A percentile compares a stretch with the other conserved stretches of the same genome.
These are phyloP conservation scores for Microstegium vimineum DNA, from an alignment of 176 grass and related monocot genomes.

Conservation along the genomic window DNA sequence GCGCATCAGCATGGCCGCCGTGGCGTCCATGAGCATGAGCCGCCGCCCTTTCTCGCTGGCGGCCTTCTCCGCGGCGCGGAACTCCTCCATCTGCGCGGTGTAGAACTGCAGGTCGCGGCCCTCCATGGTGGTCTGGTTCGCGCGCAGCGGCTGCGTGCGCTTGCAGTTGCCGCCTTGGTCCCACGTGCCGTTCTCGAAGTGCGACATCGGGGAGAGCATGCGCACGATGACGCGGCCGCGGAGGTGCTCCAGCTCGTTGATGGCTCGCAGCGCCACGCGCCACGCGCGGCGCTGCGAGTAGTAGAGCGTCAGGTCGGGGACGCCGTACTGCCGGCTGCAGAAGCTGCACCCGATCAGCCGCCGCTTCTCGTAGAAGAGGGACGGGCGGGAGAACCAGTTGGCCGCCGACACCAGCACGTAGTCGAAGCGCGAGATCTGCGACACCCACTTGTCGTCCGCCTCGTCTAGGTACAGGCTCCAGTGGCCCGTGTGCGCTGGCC, in stretches of 20 bases:
- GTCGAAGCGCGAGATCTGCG: conserved; percentile 53
- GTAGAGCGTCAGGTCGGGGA: conserved; percentile 65
- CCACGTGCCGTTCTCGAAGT: conserved; percentile 95
- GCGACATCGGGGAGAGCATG: conserved; percentile 69
- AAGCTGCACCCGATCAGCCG: conserved; percentile 58
- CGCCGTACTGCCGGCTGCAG: conserved; percentile 55
- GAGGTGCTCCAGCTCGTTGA: conserved; percentile 28
- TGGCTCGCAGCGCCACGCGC: conserved; percentile 44
- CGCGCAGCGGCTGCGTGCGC: conserved; percentile 44
- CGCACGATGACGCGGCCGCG: conserved; percentile 51
- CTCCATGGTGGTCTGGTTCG: conserved; percentile 55
- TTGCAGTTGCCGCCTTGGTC: conserved; percentile 69
- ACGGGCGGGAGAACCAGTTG: conserved; percentile 69
- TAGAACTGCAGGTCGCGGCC: conserved; percentile 55
- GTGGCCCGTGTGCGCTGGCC: conserved; percentile 48
- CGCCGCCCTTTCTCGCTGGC: conserved; percentile 16
- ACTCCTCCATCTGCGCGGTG: conserved; percentile 72
- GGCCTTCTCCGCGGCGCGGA: conserved; percentile 27
- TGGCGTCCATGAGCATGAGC: conserved; percentile 62
- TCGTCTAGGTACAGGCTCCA: conserved; percentile 79
- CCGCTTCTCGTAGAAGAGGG: conserved; percentile 62
- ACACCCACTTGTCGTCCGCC: conserved; percentile 58
- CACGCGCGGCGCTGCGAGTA: conserved; percentile 66
- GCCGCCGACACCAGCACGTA: conserved; percentile 71
- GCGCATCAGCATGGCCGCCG: conserved; percentile 63